Evolutionary conservation across 148 eudicot genomes (phyloP).

Genomic region (Amaranthus palmeri): DNA sequence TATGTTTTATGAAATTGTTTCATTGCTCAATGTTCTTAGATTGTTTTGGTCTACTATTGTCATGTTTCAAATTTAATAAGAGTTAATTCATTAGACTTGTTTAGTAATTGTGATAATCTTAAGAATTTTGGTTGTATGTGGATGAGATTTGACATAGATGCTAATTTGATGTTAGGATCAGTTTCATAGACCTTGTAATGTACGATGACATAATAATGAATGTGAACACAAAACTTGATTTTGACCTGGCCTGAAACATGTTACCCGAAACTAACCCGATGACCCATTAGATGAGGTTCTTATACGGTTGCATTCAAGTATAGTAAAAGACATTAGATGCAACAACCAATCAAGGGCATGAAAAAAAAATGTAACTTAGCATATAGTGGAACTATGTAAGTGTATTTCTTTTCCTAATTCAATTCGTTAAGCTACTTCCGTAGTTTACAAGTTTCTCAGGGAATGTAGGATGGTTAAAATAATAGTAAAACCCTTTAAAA

Average conservation of each 20-base stretch:
- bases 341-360: not conserved
- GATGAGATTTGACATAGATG: too few species aligned
- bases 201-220: not conserved
- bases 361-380: too few species aligned
- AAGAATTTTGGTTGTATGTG: not conserved
- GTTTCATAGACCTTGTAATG: not conserved
- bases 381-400: not conserved
- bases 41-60: not conserved
- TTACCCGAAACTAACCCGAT: too few species aligned
- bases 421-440: not conserved
- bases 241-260: not conserved
- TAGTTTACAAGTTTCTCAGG: not conserved
- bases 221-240: not conserved
- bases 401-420: not conserved
- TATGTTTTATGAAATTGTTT: not conserved
- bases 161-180: not conserved
- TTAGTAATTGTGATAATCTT: not conserved
- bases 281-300: not conserved
- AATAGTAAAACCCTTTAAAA: not conserved
- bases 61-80: not conserved
- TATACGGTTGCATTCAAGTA: not conserved
- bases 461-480: not conserved
- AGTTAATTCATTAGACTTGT: not conserved
- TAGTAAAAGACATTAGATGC: not conserved
- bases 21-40: not conserved